These are phyloP conservation scores for Ecytonucleospora hepatopenaei DNA, from an alignment of 371 early-diverging fungal genomes.

Conservation along the genomic window DNA sequence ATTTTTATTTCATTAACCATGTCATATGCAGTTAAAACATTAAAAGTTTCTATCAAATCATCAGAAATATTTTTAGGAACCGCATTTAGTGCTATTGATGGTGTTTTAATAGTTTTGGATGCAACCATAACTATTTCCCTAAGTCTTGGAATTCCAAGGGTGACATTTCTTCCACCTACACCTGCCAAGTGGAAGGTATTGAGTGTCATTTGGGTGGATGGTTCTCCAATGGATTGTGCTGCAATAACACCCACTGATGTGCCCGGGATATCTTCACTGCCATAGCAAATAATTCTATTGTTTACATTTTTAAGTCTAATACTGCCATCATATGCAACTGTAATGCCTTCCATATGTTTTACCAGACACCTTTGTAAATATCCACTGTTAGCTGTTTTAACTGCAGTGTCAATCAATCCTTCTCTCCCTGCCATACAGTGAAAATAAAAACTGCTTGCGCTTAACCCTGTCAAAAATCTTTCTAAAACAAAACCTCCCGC, in stretches of 20 bases:
- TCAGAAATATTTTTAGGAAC: background rate
- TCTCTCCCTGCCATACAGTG: conserved; percentile 99
- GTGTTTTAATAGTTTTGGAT: conserved; percentile 78
- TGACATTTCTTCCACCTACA: conserved; percentile 93
- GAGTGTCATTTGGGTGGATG: conserved; percentile 99
- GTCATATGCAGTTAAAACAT: conserved; percentile 24
- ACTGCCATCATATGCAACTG: conserved; percentile 85
- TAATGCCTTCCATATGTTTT: conserved; percentile 91
- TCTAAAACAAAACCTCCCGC: conserved; percentile 93
- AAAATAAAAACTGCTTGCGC: conserved; percentile 70
- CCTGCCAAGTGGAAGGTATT: conserved; percentile 99
- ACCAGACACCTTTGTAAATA: conserved; percentile 97
- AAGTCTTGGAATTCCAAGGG: conserved; percentile 97
- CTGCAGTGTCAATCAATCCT: conserved; percentile 98
- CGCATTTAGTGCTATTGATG: conserved; percentile 55
- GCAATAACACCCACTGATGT: conserved; percentile 93
- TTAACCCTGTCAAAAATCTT: conserved; percentile 95
- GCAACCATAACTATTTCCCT: conserved; percentile 98
- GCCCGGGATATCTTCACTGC: conserved; percentile 95
- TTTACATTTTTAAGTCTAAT: conserved; percentile 86
- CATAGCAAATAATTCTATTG: conserved; percentile 73
- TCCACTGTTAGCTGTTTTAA: conserved; percentile 96
- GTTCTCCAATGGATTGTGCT: conserved; percentile 96
- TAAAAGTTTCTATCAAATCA: conserved; percentile 9
- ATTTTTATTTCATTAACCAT: conserved; percentile 31